Percentiles rank a stretch among this genome's conserved stretches.
Conservation (phyloP, 371 early-diverging fungal genomes). For the Fennellomyces sp. region DNA sequence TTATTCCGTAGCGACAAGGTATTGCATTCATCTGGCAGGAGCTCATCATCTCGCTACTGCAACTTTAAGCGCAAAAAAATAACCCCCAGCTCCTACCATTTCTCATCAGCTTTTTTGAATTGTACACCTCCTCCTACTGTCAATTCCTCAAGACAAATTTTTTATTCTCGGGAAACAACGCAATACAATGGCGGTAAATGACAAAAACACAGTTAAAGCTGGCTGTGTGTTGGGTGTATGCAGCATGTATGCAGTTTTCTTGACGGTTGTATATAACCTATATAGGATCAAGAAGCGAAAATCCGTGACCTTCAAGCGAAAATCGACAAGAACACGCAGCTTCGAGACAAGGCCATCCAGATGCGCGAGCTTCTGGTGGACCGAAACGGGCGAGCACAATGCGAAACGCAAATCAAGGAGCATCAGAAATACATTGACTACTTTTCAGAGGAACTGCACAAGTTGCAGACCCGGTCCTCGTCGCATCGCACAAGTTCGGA, state of each 20-base stretch:
- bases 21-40: too few species aligned
- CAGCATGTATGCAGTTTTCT: too few species aligned
- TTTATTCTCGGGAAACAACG: too few species aligned
- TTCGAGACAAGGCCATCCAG: constrained; percentile 72
- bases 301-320: constrained; percentile 56
- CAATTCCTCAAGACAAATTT: too few species aligned
- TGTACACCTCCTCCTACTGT: too few species aligned
- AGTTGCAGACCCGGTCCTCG: constrained; percentile 47
- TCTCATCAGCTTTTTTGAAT: not conserved
- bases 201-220: too few species aligned
- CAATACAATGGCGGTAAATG: too few species aligned
- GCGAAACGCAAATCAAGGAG: constrained; percentile 79
- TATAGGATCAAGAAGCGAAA: constrained; percentile 18
- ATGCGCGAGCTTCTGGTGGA: constrained; percentile 71
- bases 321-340: constrained; percentile 70
- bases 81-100: too few species aligned
- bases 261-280: not conserved
- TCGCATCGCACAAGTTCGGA: constrained; percentile 21
- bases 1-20: too few species aligned
- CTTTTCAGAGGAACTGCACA: constrained; percentile 71
- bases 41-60: constrained; percentile 10
- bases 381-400: constrained; percentile 70
- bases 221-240: too few species aligned
- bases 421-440: constrained; percentile 83
- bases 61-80: not conserved